Percentiles rank a stretch among this genome's conserved stretches.
Evolutionary conservation across 352 stramenopile genomes (phyloP).

Genomic region (Elongisporangium senticosum): DNA sequence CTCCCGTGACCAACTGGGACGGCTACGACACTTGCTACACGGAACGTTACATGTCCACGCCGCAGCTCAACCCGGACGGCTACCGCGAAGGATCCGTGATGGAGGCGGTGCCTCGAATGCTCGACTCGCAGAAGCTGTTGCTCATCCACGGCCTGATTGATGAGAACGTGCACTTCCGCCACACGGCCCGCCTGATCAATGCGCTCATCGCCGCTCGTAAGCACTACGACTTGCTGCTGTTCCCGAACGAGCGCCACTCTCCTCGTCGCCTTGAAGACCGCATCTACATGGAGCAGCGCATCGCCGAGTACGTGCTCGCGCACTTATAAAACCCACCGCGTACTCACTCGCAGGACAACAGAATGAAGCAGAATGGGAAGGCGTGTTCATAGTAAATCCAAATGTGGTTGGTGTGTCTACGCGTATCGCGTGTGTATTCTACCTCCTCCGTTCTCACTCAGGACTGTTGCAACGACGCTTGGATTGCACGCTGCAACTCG

Average conservation of each 20-base stretch:
- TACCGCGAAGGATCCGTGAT: constrained; percentile 91
- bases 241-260: constrained; percentile 95
- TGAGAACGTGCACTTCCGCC: constrained; percentile 98
- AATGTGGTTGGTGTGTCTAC: neutral
- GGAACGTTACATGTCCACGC: constrained; percentile 96
- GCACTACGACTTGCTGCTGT: constrained; percentile 95
- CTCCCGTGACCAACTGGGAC: constrained; percentile 96
- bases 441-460: constrained; percentile 9
- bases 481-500: constrained; percentile 76
- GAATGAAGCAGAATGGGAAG: neutral
- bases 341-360: neutral
- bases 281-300: constrained; percentile 95
- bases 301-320: constrained; percentile 79
- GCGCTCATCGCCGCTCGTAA: constrained; percentile 92
- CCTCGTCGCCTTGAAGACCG: constrained; percentile 89
- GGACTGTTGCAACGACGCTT: constrained; percentile 58
- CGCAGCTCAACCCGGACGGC: constrained; percentile 88
- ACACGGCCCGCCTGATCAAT: constrained; percentile 96
- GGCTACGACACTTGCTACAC: constrained; percentile 99
- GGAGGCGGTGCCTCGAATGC: constrained; percentile 90
- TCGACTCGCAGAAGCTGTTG: constrained; percentile 86
- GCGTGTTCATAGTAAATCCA: neutral
- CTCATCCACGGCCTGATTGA: constrained; percentile 96
- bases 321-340: constrained; percentile 44
- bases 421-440: neutral